A percentile compares a stretch with the other conserved stretches of the same genome.
Conservation (phyloP, 23 red algal genomes). For the Pyropia haitanensis region DNA sequence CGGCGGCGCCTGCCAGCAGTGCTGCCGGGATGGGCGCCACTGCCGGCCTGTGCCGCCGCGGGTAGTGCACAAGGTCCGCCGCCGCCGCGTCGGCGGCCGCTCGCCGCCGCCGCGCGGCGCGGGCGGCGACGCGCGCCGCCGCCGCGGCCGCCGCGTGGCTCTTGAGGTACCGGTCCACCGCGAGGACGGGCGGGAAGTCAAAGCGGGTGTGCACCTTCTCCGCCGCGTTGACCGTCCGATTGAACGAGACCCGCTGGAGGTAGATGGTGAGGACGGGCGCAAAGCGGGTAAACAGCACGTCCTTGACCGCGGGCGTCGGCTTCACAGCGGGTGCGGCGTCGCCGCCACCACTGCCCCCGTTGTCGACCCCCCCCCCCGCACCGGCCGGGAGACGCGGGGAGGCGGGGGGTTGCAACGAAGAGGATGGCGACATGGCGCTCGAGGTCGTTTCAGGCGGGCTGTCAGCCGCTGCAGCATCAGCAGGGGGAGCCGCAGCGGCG, state of each 20-base stretch:
- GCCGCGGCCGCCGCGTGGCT: slow-evolving; percentile 27
- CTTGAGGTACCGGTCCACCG: slow-evolving; percentile 77
- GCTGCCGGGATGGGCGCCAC: not conserved
- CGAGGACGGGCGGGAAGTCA: slow-evolving; percentile 44
- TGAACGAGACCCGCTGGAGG: slow-evolving; percentile 73
- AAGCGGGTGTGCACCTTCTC: slow-evolving; percentile 90
- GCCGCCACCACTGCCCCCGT: no score
- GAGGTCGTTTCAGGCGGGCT: no score
- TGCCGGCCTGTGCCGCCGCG: not conserved
- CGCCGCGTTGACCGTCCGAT: slow-evolving; percentile 43
- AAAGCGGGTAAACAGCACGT: slow-evolving; percentile 63
- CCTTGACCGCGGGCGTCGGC: slow-evolving; percentile 27
- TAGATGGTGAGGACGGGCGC: slow-evolving; percentile 82
- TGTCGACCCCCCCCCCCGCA: no score
- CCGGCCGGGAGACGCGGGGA: no score
- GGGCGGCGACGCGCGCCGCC: slow-evolving; percentile 17
- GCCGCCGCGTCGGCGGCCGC: slow-evolving; percentile 12
- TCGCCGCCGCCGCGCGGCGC: slow-evolving; percentile 10
- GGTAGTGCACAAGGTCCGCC: slow-evolving; percentile 18
- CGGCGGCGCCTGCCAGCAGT: not conserved
- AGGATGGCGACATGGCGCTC: no score
- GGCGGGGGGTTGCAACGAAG: no score
- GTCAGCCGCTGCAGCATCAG: no score
- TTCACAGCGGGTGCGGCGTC: no score
- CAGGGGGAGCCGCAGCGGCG: no score